Evolutionary conservation across 148 eudicot species (phyloP).

Genomic region (Camellia sinensis): DNA sequence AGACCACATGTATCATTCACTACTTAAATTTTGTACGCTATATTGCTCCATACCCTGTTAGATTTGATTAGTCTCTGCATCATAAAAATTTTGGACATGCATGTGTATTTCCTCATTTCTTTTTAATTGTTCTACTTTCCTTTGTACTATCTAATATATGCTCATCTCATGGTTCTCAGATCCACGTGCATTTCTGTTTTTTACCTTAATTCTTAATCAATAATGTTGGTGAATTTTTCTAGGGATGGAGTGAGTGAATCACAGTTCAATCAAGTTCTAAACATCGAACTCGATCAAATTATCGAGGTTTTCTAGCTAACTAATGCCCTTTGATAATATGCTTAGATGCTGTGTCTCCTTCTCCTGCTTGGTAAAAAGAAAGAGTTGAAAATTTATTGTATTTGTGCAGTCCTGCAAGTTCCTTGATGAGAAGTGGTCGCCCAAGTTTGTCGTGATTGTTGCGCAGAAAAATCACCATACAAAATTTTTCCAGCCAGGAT

Average conservation of each 20-base stretch:
- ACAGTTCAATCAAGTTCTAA: constrained; percentile 86
- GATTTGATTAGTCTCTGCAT: background rate
- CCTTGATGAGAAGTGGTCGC: constrained; percentile 82
- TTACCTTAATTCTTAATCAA: background rate
- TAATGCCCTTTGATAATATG: background rate
- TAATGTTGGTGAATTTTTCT: background rate
- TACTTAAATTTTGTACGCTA: no score
- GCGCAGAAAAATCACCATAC: constrained; percentile 96
- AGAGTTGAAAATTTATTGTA: background rate
- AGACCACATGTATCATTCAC: no score
- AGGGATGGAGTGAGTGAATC: constrained; percentile 97
- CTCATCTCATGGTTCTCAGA: background rate
- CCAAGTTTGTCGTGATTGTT: constrained; percentile 70
- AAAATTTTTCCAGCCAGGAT: constrained; percentile 67
- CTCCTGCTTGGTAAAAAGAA: background rate
- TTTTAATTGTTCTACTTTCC: background rate
- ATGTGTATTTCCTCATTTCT: background rate
- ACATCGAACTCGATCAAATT: constrained; percentile 76
- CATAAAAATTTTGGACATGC: no score
- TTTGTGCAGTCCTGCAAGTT: constrained; percentile 63
- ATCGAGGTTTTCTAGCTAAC: constrained; percentile 50
- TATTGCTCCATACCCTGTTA: background rate
- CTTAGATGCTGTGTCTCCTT: background rate
- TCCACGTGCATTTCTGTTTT: background rate
- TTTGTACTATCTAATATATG: background rate